phyloP scores from a whole-genome alignment of 208 protist species.

The Tritrichomonas musculus region DNA sequence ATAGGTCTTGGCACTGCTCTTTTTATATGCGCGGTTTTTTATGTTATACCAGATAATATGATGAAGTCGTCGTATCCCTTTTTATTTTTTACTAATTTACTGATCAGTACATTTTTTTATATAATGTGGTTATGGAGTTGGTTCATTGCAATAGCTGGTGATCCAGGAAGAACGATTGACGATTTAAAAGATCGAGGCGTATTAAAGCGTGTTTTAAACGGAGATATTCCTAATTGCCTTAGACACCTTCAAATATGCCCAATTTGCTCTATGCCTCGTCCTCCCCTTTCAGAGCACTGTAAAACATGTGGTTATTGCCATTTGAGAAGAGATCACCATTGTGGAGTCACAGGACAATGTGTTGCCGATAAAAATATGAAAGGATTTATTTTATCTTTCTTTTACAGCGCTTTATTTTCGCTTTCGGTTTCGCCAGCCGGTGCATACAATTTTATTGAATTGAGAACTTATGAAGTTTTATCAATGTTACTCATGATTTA shows the following conservation, averaged over 20 bases:
- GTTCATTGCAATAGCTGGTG: background rate
- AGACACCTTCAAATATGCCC: background rate
- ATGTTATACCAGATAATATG: background rate
- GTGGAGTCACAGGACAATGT: background rate
- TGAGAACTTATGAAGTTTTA: background rate
- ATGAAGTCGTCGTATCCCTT: no score
- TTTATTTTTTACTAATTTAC: background rate
- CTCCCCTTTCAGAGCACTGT: background rate
- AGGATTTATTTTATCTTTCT: background rate
- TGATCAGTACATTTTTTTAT: background rate
- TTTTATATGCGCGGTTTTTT: background rate
- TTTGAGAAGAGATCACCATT: constrained; percentile 15
- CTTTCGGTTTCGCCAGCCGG: no score
- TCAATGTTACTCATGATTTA: background rate
- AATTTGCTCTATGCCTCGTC: background rate
- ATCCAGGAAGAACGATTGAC: background rate
- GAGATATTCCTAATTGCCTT: background rate
- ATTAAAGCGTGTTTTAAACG: background rate
- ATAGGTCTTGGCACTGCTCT: background rate
- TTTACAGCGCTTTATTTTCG: background rate
- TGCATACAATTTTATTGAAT: background rate
- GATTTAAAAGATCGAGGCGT: background rate
- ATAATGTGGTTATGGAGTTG: constrained; percentile 11
- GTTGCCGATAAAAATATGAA: constrained; percentile 29
- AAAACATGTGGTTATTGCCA: background rate